Conservation (phyloP, 371 early-diverging fungal genomes). For the Umbelopsis sp. region DNA sequence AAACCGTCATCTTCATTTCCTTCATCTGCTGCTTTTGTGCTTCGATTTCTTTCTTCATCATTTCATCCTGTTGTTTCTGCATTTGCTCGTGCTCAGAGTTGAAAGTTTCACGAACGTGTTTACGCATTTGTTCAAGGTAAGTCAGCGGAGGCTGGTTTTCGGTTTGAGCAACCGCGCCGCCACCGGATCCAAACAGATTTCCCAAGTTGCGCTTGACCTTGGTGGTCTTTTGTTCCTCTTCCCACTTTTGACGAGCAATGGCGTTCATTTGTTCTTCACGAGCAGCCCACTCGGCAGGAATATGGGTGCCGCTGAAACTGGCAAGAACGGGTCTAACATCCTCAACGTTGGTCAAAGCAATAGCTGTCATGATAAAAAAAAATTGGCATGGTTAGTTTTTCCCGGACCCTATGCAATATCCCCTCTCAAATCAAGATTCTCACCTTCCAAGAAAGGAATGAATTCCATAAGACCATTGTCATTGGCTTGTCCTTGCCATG, state of each 20-base stretch:
- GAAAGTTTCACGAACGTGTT: constrained; percentile 62
- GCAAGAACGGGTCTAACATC: constrained; percentile 77
- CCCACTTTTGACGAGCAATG: constrained; percentile 69
- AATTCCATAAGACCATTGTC: constrained; percentile 83
- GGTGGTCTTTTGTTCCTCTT: constrained; percentile 66
- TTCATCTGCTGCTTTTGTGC: constrained; percentile 57
- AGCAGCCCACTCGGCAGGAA: constrained; percentile 72
- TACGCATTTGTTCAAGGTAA: constrained; percentile 60
- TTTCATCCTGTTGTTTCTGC: constrained; percentile 57
- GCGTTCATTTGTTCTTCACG: constrained; percentile 73
- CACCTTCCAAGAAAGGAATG: constrained; percentile 91
- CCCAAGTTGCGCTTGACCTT: constrained; percentile 46
- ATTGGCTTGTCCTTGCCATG: constrained; percentile 85
- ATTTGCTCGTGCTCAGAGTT: constrained; percentile 53
- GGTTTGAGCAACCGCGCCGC: constrained; percentile 32
- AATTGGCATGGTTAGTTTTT: no score
- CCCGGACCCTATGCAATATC: not conserved
- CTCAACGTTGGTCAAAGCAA: constrained; percentile 73
- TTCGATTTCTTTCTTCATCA: constrained; percentile 62
- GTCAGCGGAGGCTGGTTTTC: constrained; percentile 53
- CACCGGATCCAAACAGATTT: constrained; percentile 43
- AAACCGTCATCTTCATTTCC: constrained; percentile 75
- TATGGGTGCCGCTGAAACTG: constrained; percentile 68
- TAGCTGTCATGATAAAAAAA: constrained; percentile 34
- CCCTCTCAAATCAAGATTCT: not conserved